A percentile compares a stretch with the other conserved stretches of the same genome.
Conservation (phyloP, 2,329 filamentous ascomycete genomes). For the Cladosporium colombiae region DNA sequence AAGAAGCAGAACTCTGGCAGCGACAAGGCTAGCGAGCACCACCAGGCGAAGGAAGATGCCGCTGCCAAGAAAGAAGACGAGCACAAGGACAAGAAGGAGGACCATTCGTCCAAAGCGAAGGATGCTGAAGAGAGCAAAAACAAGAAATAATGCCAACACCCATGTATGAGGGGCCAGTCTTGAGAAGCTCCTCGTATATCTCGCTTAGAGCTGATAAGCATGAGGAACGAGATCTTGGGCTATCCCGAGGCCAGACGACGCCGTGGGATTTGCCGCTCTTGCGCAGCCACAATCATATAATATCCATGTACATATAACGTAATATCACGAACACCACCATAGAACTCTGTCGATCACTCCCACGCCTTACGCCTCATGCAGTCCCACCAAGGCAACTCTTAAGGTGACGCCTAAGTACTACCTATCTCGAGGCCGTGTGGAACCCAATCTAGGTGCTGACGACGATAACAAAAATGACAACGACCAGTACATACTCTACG, state of each 20-base stretch:
- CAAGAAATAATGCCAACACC: conserved; percentile 9
- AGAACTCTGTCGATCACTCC: background rate
- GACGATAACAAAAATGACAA: background rate
- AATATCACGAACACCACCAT: background rate
- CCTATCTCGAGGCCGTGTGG: background rate
- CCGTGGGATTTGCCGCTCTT: background rate
- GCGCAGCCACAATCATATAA: background rate
- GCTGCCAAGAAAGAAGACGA: conserved; percentile 15
- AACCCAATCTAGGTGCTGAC: background rate
- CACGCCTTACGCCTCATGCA: background rate
- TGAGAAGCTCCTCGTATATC: background rate
- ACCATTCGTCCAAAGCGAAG: conserved; percentile 14
- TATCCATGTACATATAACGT: conserved; percentile 1
- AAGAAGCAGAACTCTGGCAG: conserved; percentile 11
- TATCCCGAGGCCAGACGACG: background rate
- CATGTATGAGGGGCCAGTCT: background rate
- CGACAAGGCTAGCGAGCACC: conserved; percentile 16
- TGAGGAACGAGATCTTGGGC: background rate
- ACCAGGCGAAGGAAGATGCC: conserved; percentile 18
- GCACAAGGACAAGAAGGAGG: conserved; percentile 13
- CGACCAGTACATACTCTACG: background rate
- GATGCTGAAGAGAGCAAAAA: conserved; percentile 22
- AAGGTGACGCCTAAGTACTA: background rate
- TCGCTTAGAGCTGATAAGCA: background rate
- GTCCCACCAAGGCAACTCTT: background rate